Evolutionary conservation across 1,284 basidiomycete genomes (phyloP).

Genomic region (Dichomitus squalens): DNA sequence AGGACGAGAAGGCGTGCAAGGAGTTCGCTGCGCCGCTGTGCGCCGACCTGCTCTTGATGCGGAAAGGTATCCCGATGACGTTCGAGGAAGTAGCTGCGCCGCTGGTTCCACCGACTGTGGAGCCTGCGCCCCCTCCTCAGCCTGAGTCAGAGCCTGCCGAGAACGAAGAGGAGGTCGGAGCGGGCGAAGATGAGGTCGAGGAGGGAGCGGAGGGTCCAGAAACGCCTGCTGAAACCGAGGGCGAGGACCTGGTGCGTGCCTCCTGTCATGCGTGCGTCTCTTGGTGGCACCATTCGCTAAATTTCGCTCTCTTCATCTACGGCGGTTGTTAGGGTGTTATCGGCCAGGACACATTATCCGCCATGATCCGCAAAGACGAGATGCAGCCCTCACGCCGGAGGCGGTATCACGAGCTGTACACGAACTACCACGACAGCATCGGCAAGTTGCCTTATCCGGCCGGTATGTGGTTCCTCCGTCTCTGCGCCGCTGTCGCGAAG

Average conservation of each 20-base stretch:
- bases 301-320: neutral
- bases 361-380: conserved; percentile 73
- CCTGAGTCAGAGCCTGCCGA: conserved; percentile 3
- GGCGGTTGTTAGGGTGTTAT: conserved; percentile 50
- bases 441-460: conserved; percentile 55
- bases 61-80: conserved; percentile 16
- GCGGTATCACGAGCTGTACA: conserved; percentile 49
- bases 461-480: conserved; percentile 39
- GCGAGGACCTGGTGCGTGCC: conserved; percentile 16
- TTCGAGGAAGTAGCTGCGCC: conserved; percentile 20
- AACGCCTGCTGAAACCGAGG: neutral
- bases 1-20: conserved; percentile 46
- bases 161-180: conserved; percentile 14
- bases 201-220: conserved; percentile 18
- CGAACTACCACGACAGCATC: conserved; percentile 42
- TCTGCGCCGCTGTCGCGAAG: no score
- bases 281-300: neutral
- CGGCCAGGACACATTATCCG: conserved; percentile 64
- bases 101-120: neutral
- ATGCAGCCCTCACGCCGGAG: conserved; percentile 57
- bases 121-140: neutral
- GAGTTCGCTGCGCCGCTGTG: conserved; percentile 52
- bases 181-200: conserved; percentile 10
- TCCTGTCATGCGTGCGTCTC: neutral
- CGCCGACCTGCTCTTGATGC: conserved; percentile 41